These are phyloP conservation scores for Panaeolus cyanescens DNA, from an alignment of 768 basidiomycete genomes.

Conservation along the genomic window DNA sequence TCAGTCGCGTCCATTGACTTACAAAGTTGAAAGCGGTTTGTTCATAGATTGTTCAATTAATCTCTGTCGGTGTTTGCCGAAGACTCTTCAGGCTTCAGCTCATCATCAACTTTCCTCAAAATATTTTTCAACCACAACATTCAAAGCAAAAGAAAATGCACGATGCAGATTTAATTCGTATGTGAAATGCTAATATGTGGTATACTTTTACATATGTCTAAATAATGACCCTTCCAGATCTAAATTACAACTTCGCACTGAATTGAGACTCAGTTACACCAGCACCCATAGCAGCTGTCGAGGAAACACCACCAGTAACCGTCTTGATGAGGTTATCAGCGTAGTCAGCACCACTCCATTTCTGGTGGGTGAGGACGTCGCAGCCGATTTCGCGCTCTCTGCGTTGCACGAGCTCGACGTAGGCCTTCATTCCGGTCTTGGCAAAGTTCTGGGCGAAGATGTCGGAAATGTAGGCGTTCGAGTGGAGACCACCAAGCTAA, in stretches of 20 bases:
- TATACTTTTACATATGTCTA: slow-evolving; percentile 23
- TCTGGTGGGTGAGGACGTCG: slow-evolving; percentile 97
- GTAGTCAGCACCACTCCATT: slow-evolving; percentile 97
- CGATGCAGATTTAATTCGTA: slow-evolving; percentile 1
- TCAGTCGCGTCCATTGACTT: slow-evolving; percentile 57
- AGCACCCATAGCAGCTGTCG: slow-evolving; percentile 98
- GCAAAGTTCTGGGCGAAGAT: slow-evolving; percentile 87
- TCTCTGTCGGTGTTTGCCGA: slow-evolving; percentile 21
- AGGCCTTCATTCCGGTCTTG: slow-evolving; percentile 98
- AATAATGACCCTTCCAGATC: slow-evolving; percentile 7
- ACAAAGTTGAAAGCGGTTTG: slow-evolving; percentile 2
- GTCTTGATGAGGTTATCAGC: slow-evolving; percentile 92
- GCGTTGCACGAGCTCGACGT: slow-evolving; percentile 92
- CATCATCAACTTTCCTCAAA: background rate
- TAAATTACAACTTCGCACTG: slow-evolving; percentile 35
- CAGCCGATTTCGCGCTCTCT: slow-evolving; percentile 92
- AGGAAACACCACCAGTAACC: slow-evolving; percentile 95
- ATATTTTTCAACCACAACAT: background rate
- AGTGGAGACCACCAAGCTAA: slow-evolving; percentile 94
- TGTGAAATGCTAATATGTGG: slow-evolving; percentile 13
- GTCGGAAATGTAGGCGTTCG: slow-evolving; percentile 96
- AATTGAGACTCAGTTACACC: slow-evolving; percentile 95
- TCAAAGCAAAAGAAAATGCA: background rate
- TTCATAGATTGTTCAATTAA: background rate
- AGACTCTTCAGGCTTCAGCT: background rate